These are phyloP conservation scores for Neofusicoccum laricinum DNA, from an alignment of 2,329 filamentous ascomycete genomes.

Conservation along the genomic window DNA sequence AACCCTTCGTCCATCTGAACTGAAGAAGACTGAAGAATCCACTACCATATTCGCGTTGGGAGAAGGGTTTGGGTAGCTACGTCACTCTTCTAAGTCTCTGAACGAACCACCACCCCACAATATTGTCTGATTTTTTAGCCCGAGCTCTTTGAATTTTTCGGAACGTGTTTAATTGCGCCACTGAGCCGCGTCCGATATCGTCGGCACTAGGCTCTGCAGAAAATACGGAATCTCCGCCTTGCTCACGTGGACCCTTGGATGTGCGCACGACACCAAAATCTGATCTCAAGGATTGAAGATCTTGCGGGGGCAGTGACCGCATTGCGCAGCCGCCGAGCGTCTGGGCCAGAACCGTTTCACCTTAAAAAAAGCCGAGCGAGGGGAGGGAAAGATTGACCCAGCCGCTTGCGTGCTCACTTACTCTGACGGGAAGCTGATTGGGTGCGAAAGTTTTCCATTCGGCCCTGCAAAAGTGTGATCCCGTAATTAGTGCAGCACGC, in stretches of 20 bases:
- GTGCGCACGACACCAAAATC: neutral
- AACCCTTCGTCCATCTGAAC: too few species aligned
- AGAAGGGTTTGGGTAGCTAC: neutral
- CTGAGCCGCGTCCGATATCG: neutral
- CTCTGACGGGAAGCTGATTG: constrained; percentile 3
- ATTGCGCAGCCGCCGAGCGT: constrained; percentile 7
- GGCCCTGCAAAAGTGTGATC: neutral
- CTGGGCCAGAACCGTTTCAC: constrained; percentile 4
- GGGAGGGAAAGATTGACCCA: neutral
- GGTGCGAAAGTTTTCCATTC: constrained; percentile 6
- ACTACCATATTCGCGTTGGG: too few species aligned
- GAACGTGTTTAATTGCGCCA: neutral
- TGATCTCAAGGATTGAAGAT: constrained; percentile 9
- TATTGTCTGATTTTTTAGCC: neutral
- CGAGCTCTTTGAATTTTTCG: neutral
- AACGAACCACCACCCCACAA: neutral
- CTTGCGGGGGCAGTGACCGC: constrained; percentile 13
- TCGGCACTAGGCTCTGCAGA: neutral
- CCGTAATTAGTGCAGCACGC: constrained; percentile 9
- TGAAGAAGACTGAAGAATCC: too few species aligned
- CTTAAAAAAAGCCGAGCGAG: neutral
- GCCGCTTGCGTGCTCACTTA: constrained; percentile 14
- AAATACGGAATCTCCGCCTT: neutral
- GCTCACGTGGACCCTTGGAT: neutral
- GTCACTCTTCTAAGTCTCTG: neutral